These are phyloP conservation scores for Nothopassalora personata DNA, from an alignment of 2,329 filamentous ascomycete species.

Conservation along the genomic window DNA sequence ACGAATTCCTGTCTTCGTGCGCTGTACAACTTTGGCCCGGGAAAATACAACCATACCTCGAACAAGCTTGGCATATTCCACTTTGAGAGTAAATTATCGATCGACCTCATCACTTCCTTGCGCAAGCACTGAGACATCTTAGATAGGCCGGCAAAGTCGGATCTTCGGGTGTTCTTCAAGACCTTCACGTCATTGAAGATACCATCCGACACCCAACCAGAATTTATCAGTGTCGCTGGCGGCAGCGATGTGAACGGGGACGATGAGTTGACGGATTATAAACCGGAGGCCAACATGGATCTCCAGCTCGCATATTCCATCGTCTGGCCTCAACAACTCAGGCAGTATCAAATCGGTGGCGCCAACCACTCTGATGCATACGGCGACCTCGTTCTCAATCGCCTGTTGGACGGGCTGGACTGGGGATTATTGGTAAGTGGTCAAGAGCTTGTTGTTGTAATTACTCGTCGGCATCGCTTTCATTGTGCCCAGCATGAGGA, in stretches of 20 bases:
- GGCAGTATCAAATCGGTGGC: conserved; percentile 21
- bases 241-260: conserved; percentile 18
- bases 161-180: conserved; percentile 21
- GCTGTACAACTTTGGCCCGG: conserved; percentile 17
- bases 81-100: neutral
- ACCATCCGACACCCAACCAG: conserved; percentile 18
- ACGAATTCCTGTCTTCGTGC: conserved; percentile 23
- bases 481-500: too few species aligned
- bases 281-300: conserved; percentile 21
- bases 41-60: conserved; percentile 16
- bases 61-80: conserved; percentile 25
- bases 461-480: too few species aligned
- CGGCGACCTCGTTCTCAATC: conserved; percentile 10
- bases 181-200: conserved; percentile 22
- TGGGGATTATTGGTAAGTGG: conserved; percentile 18
- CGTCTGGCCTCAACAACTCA: conserved; percentile 21
- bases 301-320: conserved; percentile 21
- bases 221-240: conserved; percentile 23
- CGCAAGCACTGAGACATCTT: too few species aligned
- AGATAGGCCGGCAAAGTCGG: too few species aligned
- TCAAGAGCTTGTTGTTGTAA: too few species aligned
- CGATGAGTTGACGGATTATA: too few species aligned
- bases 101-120: too few species aligned
- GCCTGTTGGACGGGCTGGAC: conserved; percentile 16
- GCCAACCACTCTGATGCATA: conserved; percentile 14